Percentiles rank a stretch among this genome's conserved stretches.
These are phyloP conservation scores for Cornus suecica DNA, from an alignment of 148 eudicot species.

Conservation along the genomic window DNA sequence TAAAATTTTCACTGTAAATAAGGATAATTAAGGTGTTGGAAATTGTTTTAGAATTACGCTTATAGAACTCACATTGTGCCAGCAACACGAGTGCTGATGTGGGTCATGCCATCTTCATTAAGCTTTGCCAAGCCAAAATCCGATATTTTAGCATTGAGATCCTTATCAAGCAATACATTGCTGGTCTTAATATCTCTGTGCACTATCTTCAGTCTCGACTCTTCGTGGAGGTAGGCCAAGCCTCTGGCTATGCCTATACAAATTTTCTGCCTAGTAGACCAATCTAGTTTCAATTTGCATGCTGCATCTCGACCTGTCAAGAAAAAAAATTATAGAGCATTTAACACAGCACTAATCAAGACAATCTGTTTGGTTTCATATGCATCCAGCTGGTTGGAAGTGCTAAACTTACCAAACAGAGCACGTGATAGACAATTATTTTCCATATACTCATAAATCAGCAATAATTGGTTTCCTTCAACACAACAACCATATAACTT, in stretches of 20 bases:
- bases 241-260: slow-evolving; percentile 59
- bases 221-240: slow-evolving; percentile 57
- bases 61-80: slow-evolving; percentile 49
- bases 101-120: slow-evolving; percentile 47
- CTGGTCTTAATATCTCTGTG: slow-evolving; percentile 63
- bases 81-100: slow-evolving; percentile 61
- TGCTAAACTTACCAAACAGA: slow-evolving; percentile 41
- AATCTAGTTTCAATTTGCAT: slow-evolving; percentile 34
- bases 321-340: neutral
- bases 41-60: neutral
- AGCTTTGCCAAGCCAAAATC: slow-evolving; percentile 67
- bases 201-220: slow-evolving; percentile 51
- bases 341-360: neutral
- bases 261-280: slow-evolving; percentile 48
- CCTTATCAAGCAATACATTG: slow-evolving; percentile 54
- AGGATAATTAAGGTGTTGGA: neutral
- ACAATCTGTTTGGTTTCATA: neutral
- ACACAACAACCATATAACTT: slow-evolving; percentile 61
- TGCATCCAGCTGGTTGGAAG: neutral
- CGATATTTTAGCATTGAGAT: slow-evolving; percentile 53
- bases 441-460: slow-evolving; percentile 62
- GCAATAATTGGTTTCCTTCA: slow-evolving; percentile 52
- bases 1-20: neutral
- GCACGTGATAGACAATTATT: slow-evolving; percentile 50
- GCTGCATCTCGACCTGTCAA: slow-evolving; percentile 31